A percentile compares a stretch with the other conserved stretches of the same genome.
These are phyloP conservation scores for Penicillium sp. DNA, from an alignment of 2,329 filamentous ascomycete genomes.

Conservation along the genomic window DNA sequence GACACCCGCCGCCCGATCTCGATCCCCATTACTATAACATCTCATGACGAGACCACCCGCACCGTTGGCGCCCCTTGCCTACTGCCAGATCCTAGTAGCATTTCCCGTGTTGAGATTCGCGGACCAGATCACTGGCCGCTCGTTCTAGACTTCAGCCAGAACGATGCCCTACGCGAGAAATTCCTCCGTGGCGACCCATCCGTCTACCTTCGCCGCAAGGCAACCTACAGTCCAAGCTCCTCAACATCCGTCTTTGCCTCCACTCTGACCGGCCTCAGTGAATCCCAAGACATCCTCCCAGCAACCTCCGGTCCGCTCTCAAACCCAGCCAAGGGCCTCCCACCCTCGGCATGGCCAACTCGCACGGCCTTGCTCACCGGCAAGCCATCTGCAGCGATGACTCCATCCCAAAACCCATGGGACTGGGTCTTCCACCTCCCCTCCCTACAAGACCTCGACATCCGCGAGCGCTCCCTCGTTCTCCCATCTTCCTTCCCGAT, in stretches of 20 bases:
- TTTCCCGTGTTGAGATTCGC: conserved; percentile 39
- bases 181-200: conserved; percentile 67
- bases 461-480: conserved; percentile 65
- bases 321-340: conserved; percentile 26
- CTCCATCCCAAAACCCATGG: conserved; percentile 51
- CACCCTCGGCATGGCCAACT: conserved; percentile 24
- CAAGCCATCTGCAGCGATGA: conserved; percentile 23
- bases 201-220: conserved; percentile 69
- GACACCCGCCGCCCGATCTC: conserved; percentile 77
- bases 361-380: conserved; percentile 23
- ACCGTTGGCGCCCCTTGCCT: conserved; percentile 55
- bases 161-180: conserved; percentile 59
- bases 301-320: conserved; percentile 24
- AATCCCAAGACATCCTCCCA: conserved; percentile 49
- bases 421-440: conserved; percentile 72
- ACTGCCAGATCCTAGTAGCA: conserved; percentile 46
- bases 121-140: conserved; percentile 75
- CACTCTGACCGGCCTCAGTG: conserved; percentile 71
- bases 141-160: conserved; percentile 67
- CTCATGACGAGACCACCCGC: conserved; percentile 45
- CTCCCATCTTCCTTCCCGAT: conserved; percentile 48
- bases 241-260: conserved; percentile 62
- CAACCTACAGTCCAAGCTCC: conserved; percentile 61
- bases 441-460: conserved; percentile 53
- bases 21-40: conserved; percentile 65